These are phyloP conservation scores for Ajuga chamaepitys DNA, from an alignment of 257 asterid species.

Conservation along the genomic window DNA sequence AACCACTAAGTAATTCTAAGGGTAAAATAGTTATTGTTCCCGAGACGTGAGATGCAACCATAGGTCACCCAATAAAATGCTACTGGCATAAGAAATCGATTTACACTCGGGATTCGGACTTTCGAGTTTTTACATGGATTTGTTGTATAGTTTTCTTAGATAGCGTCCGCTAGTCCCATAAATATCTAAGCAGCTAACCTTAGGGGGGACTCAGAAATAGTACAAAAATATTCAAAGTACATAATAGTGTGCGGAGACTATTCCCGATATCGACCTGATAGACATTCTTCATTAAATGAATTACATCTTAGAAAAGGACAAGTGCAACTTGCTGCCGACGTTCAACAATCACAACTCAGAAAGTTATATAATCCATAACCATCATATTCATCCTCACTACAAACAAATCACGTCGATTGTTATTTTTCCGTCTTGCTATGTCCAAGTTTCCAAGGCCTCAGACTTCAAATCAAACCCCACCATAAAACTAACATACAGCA, in stretches of 20 bases:
- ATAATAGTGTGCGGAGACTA: neutral
- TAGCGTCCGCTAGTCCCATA: neutral
- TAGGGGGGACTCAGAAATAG: neutral
- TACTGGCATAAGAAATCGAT: neutral
- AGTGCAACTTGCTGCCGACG: slow-evolving; percentile 2
- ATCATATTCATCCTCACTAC: neutral
- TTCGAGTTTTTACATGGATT: neutral
- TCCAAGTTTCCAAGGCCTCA: neutral
- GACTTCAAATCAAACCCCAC: neutral
- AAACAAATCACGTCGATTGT: neutral
- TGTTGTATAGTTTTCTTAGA: neutral
- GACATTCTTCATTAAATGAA: neutral
- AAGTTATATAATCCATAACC: neutral
- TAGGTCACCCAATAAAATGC: too few relatives aligned
- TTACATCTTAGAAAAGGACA: neutral
- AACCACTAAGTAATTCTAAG: too few relatives aligned
- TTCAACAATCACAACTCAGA: neutral
- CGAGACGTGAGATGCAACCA: neutral
- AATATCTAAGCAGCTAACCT: neutral
- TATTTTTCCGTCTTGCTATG: neutral
- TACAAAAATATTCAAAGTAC: neutral
- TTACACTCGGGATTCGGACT: neutral
- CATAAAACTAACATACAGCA: too few relatives aligned
- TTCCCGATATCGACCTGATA: neutral
- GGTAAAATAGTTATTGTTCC: neutral